Evolutionary conservation across 495 filamentous ascomycete species (phyloP).

Genomic region (Neurospora sp.): DNA sequence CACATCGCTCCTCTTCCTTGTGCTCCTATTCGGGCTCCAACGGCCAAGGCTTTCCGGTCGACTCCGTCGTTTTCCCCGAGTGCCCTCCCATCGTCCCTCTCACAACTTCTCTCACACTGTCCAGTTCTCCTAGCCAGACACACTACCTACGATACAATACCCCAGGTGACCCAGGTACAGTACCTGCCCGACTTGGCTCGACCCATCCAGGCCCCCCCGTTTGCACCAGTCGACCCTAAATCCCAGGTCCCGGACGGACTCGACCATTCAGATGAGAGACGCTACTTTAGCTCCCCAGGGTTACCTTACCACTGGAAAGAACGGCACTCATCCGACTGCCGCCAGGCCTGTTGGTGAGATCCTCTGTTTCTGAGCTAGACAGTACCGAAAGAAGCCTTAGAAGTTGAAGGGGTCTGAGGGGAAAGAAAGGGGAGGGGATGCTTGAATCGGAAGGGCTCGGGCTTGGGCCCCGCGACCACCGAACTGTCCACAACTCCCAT

Average conservation of each 20-base stretch:
- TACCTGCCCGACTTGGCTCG: conserved; percentile 9
- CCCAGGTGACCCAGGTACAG: neutral
- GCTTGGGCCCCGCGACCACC: neutral
- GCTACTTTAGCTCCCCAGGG: neutral
- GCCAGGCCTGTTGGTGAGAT: neutral
- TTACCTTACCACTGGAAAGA: neutral
- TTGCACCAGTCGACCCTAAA: neutral
- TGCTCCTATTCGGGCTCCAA: neutral
- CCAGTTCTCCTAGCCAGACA: neutral
- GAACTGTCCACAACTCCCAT: neutral
- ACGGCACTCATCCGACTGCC: neutral
- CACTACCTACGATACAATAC: neutral
- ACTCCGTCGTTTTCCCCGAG: neutral
- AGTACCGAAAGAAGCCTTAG: neutral
- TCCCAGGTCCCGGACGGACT: neutral
- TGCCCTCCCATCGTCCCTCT: neutral
- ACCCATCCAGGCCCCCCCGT: conserved; percentile 8
- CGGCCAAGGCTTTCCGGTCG: neutral
- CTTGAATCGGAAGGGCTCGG: neutral
- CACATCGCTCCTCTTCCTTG: neutral
- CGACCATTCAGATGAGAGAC: neutral
- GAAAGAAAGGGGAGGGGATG: neutral
- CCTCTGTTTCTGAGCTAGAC: neutral
- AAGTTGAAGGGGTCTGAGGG: neutral
- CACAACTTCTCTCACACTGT: neutral